These are phyloP conservation scores for Quercus mongolica DNA, from an alignment of 306 rosid genomes.

Conservation along the genomic window DNA sequence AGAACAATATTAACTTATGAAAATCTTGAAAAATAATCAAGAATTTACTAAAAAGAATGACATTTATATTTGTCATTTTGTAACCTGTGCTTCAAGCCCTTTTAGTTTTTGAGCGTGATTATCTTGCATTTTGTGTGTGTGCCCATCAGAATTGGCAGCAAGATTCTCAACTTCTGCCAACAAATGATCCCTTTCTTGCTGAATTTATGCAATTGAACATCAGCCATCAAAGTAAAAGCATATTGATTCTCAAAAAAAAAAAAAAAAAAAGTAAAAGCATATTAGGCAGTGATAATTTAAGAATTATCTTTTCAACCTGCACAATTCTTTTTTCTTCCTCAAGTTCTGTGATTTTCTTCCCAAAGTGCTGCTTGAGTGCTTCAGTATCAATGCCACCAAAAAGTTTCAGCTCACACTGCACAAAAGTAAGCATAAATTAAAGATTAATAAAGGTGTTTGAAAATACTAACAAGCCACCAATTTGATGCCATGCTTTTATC, in stretches of 20 bases:
- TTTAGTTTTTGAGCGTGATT: conserved; percentile 56
- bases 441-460: conserved; percentile 3
- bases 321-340: conserved; percentile 76
- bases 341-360: conserved; percentile 67
- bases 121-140: conserved; percentile 53
- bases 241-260: background rate
- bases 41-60: conserved; percentile 15
- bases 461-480: background rate
- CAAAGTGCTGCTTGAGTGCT: conserved; percentile 62
- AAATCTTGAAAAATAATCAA: background rate
- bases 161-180: conserved; percentile 68
- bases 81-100: conserved; percentile 67
- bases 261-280: background rate
- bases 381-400: conserved; percentile 55
- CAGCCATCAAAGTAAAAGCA: conserved; percentile 21
- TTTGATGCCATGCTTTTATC: background rate
- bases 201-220: conserved; percentile 28
- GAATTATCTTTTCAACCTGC: conserved; percentile 44
- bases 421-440: background rate
- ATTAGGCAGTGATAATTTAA: conserved; percentile 17
- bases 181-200: conserved; percentile 72
- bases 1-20: background rate
- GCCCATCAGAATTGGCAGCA: conserved; percentile 52
- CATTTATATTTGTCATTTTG: conserved; percentile 3
- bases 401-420: conserved; percentile 74